Evolutionary conservation across 306 rosid genomes (phyloP), one percentile per base, ranked within the genome.

Genomic region (Boehmeria nivea): DNA sequence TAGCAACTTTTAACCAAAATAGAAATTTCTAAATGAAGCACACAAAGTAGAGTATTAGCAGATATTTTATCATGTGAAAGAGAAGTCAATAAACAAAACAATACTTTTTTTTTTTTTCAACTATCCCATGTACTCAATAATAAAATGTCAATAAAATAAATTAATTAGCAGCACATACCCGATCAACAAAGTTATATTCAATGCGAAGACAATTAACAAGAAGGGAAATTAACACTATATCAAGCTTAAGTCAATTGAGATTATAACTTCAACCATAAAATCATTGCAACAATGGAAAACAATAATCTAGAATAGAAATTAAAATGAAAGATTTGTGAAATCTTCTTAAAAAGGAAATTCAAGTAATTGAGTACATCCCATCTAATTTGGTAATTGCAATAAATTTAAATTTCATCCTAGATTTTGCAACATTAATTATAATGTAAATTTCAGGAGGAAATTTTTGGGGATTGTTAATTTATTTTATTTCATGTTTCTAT

Each of bases 311-410:
- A 18, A n/a, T 37, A 25, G 19, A 21, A 27, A 47, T 23, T 51
- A 34, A 54, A 51, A 54, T 3, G 31, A 53, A 63, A 57, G 77
- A 67, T 78, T 11, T 57, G 34, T 46, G 50, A 59, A 50, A 78
- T 74, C 78, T 63, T 67, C 57, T 50, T 33, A 14, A 48, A 44
- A 59, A 61, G 59, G 68, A 63, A 66, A 42, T 73, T 57, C 38
- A 53, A 59, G 72, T 28, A 24, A 33, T 33, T 4, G 64, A 72
- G 17, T 22, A 45, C 36, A 49, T 61, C 22, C 33, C n/a, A 43
- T 52, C 22, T 70, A 4, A 33, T 46, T 54, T 60, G 64, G 66
- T 49, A 54, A 60, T 31, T 23, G 42, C 64, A 65, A 65, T 69
- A 42, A 66, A 40, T 69, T 65, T 24, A 2, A 53, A 38, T 44